These are phyloP conservation scores for Isoetes taiwanensis DNA, from an alignment of 75 land plant genomes.

Conservation along the genomic window DNA sequence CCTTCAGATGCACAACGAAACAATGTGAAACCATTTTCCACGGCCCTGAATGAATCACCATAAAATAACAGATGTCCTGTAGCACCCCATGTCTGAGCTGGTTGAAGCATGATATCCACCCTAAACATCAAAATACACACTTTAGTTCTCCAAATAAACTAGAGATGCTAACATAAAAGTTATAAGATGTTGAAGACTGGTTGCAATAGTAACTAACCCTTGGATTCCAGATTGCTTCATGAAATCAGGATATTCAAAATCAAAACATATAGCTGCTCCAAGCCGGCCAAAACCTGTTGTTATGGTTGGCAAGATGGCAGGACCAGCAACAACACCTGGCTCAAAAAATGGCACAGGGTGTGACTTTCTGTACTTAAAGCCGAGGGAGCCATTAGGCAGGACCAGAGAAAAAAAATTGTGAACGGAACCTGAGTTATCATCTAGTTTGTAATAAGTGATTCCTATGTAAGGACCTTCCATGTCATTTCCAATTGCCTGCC, in stretches of 20 bases:
- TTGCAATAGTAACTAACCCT: too few species aligned
- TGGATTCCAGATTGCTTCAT: slow-evolving; percentile 10
- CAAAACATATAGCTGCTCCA: slow-evolving; percentile 13
- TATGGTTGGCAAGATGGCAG: background rate
- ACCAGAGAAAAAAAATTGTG: background rate
- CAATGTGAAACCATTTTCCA: slow-evolving; percentile 15
- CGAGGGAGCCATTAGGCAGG: slow-evolving; percentile 11
- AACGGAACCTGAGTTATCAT: background rate
- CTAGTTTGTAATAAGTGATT: background rate
- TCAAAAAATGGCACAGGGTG: slow-evolving; percentile 11
- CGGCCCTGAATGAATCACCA: slow-evolving; percentile 5
- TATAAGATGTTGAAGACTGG: too few species aligned
- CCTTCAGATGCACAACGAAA: slow-evolving; percentile 12
- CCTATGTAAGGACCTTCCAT: slow-evolving; percentile 1
- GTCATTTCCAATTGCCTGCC: background rate
- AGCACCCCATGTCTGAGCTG: slow-evolving; percentile 12
- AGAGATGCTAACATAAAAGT: too few species aligned
- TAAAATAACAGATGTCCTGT: background rate
- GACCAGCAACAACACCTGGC: background rate
- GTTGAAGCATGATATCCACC: slow-evolving; percentile 14
- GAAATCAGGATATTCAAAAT: slow-evolving; percentile 11
- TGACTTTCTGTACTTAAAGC: slow-evolving; percentile 8
- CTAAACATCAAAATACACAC: background rate
- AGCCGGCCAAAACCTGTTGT: slow-evolving; percentile 9
- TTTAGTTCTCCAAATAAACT: background rate